Evolutionary conservation across 352 stramenopile genomes (phyloP).

Genomic region (Phytopythium litorale): DNA sequence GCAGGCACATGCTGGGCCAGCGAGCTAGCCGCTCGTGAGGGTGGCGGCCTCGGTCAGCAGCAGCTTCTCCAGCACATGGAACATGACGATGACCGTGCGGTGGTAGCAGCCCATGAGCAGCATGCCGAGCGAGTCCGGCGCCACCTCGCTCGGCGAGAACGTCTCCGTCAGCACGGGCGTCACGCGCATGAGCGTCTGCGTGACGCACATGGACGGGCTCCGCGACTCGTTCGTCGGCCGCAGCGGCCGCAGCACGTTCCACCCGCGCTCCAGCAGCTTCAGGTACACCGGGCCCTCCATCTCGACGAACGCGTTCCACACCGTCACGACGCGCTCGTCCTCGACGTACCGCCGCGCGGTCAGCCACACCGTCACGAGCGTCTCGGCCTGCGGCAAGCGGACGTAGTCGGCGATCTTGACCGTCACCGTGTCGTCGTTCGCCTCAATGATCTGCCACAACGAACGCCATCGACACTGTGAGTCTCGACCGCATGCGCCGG

Average conservation of each 20-base stretch:
- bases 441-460: constrained; percentile 7
- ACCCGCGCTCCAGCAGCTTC: constrained; percentile 27
- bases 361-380: constrained; percentile 20
- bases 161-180: constrained; percentile 11
- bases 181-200: constrained; percentile 24
- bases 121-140: constrained; percentile 18
- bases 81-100: constrained; percentile 21
- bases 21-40: neutral
- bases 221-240: constrained; percentile 11
- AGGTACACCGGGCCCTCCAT: constrained; percentile 20
- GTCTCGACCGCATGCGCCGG: neutral
- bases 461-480: neutral
- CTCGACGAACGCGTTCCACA: constrained; percentile 32
- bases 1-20: neutral
- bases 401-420: constrained; percentile 28
- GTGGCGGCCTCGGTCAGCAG: constrained; percentile 17
- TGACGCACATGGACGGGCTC: constrained; percentile 20
- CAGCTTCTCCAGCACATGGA: constrained; percentile 26
- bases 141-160: constrained; percentile 14
- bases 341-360: constrained; percentile 16
- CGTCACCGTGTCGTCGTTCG: constrained; percentile 12
- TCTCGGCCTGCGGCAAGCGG: constrained; percentile 16
- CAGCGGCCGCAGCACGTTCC: constrained; percentile 22
- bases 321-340: constrained; percentile 17
- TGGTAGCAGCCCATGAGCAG: constrained; percentile 28